Evolutionary conservation across 2,329 filamentous ascomycete species (phyloP).

Genomic region (Penicillium sp.): DNA sequence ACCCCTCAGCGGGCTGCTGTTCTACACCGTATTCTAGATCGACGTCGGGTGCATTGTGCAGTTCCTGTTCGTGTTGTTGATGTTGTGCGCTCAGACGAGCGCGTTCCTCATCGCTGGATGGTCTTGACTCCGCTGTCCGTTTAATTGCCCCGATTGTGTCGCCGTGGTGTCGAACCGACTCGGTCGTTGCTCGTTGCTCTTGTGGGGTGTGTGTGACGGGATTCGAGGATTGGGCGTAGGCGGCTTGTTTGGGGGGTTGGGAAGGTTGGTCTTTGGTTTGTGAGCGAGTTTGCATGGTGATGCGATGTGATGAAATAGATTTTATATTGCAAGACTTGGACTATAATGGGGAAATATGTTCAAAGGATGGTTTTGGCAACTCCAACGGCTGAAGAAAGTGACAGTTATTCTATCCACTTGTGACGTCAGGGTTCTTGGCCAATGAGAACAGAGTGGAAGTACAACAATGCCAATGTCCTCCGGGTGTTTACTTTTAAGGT

Average conservation of each 20-base stretch:
- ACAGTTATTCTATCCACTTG: background rate
- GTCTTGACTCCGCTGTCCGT: constrained; percentile 28
- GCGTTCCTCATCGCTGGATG: constrained; percentile 30
- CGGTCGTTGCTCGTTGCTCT: constrained; percentile 23
- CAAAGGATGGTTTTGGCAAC: too few species aligned
- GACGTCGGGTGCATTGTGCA: constrained; percentile 26
- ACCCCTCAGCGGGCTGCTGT: constrained; percentile 37
- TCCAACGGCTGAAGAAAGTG: background rate
- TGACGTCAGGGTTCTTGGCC: background rate
- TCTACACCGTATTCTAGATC: constrained; percentile 40
- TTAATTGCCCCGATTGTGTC: constrained; percentile 27
- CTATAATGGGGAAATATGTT: background rate
- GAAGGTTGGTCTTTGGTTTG: constrained; percentile 20
- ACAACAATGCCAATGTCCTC: background rate
- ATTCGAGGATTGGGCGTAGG: constrained; percentile 35
- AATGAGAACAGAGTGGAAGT: background rate
- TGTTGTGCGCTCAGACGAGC: constrained; percentile 21
- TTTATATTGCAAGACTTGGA: background rate
- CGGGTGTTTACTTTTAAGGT: too few species aligned
- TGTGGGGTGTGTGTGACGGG: constrained; percentile 34
- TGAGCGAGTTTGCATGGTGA: constrained; percentile 18
- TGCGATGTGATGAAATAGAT: background rate
- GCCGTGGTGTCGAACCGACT: constrained; percentile 21
- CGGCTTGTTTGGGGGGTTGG: constrained; percentile 38
- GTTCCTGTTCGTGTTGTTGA: constrained; percentile 13